These are phyloP conservation scores for Reutealis trisperma DNA, from an alignment of 345 rosid genomes.

Conservation along the genomic window DNA sequence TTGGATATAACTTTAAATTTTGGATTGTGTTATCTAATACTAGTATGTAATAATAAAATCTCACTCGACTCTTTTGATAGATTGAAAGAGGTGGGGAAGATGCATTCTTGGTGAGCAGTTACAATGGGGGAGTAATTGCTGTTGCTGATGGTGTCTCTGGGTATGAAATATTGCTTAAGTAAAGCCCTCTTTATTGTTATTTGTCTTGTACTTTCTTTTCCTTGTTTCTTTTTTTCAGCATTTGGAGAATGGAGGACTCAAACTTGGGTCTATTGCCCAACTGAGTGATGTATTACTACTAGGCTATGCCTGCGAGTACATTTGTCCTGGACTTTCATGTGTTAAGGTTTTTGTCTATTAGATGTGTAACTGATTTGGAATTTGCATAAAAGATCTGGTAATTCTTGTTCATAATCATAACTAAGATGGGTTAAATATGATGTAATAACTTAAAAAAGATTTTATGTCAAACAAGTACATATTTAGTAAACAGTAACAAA, in stretches of 20 bases:
- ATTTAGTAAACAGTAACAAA: no score
- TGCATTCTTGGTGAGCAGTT: conserved; percentile 70
- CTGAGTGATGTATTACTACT: no score
- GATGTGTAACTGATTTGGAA: neutral
- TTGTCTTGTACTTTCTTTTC: neutral
- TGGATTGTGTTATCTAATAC: no score
- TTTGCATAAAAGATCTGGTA: neutral
- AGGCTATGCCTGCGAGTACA: no score
- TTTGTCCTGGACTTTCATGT: neutral
- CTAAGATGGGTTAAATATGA: neutral
- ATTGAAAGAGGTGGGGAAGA: conserved; percentile 86
- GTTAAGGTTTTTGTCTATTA: neutral
- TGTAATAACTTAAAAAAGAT: neutral
- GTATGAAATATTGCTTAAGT: conserved; percentile 29
- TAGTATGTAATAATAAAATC: neutral
- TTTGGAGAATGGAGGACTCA: no score
- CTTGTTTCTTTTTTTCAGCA: no score
- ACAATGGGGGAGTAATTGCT: conserved; percentile 75
- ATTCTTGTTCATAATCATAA: neutral
- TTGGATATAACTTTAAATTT: no score
- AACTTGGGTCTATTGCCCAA: no score
- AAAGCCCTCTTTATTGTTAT: neutral
- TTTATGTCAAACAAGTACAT: no score
- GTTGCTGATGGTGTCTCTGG: conserved; percentile 96
- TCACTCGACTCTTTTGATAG: conserved; percentile 29